Conservation (phyloP, 768 basidiomycete genomes). For the Roridomyces roridus region DNA sequence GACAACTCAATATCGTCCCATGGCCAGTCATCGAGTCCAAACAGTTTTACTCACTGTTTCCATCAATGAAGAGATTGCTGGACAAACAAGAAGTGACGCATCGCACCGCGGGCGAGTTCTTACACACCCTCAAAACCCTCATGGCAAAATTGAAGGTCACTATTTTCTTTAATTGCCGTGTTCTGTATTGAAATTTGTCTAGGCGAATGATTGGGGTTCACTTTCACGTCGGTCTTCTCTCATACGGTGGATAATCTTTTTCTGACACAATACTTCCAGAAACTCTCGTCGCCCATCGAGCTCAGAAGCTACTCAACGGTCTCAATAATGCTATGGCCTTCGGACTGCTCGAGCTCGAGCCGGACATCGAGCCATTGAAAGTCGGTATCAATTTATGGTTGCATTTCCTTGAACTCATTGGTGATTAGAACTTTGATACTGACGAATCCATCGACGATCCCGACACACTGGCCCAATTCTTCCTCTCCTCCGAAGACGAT, state of each 20-base stretch:
- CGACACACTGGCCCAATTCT: conserved; percentile 46
- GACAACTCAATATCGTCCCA: conserved; percentile 61
- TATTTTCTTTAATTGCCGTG: neutral
- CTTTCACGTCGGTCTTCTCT: conserved; percentile 59
- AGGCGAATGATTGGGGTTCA: conserved; percentile 72
- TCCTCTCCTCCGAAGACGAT: conserved; percentile 22
- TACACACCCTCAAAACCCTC: conserved; percentile 62
- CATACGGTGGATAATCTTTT: neutral
- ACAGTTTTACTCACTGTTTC: conserved; percentile 65
- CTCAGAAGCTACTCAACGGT: conserved; percentile 44
- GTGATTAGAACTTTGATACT: conserved; percentile 58
- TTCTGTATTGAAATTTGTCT: neutral
- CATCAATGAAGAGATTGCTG: conserved; percentile 49
- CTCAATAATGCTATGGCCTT: conserved; percentile 55
- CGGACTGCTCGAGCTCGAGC: conserved; percentile 52
- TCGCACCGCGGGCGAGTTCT: conserved; percentile 56
- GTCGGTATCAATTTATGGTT: conserved; percentile 32
- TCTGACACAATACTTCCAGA: conserved; percentile 33
- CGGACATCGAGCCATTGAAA: conserved; percentile 56
- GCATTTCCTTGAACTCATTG: neutral
- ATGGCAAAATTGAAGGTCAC: conserved; percentile 72
- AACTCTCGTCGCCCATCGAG: conserved; percentile 55
- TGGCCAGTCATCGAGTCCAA: conserved; percentile 73
- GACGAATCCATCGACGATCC: conserved; percentile 43
- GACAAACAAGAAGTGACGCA: conserved; percentile 58